Conservation (phyloP, 2,329 filamentous ascomycete genomes). For the Fusarium musae region DNA sequence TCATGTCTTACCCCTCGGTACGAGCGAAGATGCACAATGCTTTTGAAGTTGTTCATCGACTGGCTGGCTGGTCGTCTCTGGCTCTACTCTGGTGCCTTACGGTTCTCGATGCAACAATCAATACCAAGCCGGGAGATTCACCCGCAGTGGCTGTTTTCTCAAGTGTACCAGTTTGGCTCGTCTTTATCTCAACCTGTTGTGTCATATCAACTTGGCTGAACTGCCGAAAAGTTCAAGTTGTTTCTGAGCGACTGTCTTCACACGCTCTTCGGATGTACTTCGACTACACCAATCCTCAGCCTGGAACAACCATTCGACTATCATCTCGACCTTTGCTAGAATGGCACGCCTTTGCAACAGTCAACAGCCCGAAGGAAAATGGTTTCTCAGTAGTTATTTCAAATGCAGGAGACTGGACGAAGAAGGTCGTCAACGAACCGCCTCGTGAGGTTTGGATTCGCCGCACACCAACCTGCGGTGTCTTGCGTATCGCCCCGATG, state of each 20-base stretch:
- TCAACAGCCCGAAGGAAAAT: slow-evolving; percentile 61
- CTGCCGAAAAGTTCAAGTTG: slow-evolving; percentile 71
- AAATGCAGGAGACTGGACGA: slow-evolving; percentile 72
- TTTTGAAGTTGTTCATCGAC: slow-evolving; percentile 29
- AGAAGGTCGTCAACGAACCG: slow-evolving; percentile 68
- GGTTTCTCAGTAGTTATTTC: slow-evolving; percentile 74
- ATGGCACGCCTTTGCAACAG: slow-evolving; percentile 77
- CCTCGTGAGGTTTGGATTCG: slow-evolving; percentile 71
- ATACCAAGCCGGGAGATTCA: slow-evolving; percentile 59
- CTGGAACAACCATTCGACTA: slow-evolving; percentile 60
- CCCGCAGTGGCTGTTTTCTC: slow-evolving; percentile 44
- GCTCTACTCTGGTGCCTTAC: slow-evolving; percentile 26
- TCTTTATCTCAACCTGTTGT: slow-evolving; percentile 68
- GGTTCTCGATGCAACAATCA: slow-evolving; percentile 65
- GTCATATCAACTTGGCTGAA: slow-evolving; percentile 76
- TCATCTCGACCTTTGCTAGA: slow-evolving; percentile 70
- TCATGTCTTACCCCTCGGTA: slow-evolving; percentile 27
- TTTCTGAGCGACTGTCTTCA: slow-evolving; percentile 70
- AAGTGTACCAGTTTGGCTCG: slow-evolving; percentile 67
- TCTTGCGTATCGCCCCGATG: slow-evolving; percentile 70
- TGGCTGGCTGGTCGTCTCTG: slow-evolving; percentile 33
- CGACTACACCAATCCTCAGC: slow-evolving; percentile 63
- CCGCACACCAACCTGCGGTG: slow-evolving; percentile 70
- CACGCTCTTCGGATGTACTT: slow-evolving; percentile 79
- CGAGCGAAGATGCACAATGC: slow-evolving; percentile 28